These are phyloP conservation scores for Pseudogymnoascus sp. DNA, from an alignment of 2,329 filamentous ascomycete species.

Conservation along the genomic window DNA sequence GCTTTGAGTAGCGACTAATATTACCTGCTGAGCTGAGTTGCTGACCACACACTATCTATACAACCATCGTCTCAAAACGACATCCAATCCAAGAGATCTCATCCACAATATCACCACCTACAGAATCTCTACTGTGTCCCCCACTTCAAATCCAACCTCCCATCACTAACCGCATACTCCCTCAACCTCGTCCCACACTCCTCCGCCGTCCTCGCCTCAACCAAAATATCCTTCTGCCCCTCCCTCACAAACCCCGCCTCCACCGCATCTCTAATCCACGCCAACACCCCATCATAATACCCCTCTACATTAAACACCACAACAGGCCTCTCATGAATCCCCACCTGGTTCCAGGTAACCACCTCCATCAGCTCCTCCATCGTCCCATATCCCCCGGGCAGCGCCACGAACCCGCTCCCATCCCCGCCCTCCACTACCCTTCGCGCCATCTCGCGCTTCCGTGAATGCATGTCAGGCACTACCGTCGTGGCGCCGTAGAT, in stretches of 20 bases:
- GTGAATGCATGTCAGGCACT: conserved; percentile 86
- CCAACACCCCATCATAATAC: conserved; percentile 77
- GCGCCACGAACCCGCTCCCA: conserved; percentile 76
- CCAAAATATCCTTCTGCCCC: conserved; percentile 65
- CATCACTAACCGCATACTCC: conserved; percentile 65
- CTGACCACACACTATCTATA: not conserved
- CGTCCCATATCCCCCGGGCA: conserved; percentile 82
- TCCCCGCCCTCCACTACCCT: conserved; percentile 72
- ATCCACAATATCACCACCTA: not conserved
- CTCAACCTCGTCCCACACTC: conserved; percentile 61
- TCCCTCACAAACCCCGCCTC: conserved; percentile 63
- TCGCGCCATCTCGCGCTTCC: conserved; percentile 73
- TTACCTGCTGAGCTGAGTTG: not conserved
- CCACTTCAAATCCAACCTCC: conserved; percentile 77
- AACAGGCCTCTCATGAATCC: conserved; percentile 72
- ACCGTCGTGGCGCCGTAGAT: conserved; percentile 74
- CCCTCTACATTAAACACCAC: conserved; percentile 77
- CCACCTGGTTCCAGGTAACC: conserved; percentile 85
- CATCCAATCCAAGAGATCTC: not conserved
- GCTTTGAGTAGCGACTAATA: not conserved
- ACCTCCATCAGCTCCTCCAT: conserved; percentile 88
- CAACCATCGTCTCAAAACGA: not conserved
- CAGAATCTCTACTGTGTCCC: not conserved
- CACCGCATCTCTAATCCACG: conserved; percentile 70
- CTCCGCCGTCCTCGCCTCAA: conserved; percentile 61